These are phyloP conservation scores for Fraxinus anomala DNA, from an alignment of 257 asterid genomes.

Conservation along the genomic window DNA sequence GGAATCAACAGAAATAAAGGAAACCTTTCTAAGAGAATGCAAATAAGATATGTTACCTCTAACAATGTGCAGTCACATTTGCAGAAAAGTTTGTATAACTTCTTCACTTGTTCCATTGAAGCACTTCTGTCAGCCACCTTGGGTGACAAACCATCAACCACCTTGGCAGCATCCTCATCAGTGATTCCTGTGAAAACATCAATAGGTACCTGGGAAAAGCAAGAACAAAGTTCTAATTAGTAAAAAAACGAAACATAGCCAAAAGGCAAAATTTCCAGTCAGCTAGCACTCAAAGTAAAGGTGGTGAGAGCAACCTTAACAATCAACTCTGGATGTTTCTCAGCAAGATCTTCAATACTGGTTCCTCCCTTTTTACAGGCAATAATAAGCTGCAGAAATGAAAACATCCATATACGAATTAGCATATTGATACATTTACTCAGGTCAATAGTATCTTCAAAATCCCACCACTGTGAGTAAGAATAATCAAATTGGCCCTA, in stretches of 20 bases:
- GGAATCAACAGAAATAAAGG: not conserved
- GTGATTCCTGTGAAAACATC: slow-evolving; percentile 94
- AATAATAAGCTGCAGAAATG: slow-evolving; percentile 72
- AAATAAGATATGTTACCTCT: slow-evolving; percentile 56
- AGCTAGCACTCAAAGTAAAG: slow-evolving; percentile 15
- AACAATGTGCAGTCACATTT: slow-evolving; percentile 89
- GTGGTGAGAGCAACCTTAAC: slow-evolving; percentile 58
- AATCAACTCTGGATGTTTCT: slow-evolving; percentile 91
- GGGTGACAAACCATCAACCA: slow-evolving; percentile 93
- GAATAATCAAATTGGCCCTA: not conserved
- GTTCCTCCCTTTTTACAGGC: slow-evolving; percentile 98
- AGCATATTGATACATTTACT: slow-evolving; percentile 4
- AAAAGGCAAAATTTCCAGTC: not conserved
- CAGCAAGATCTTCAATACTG: slow-evolving; percentile 98
- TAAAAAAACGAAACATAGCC: slow-evolving; percentile 13
- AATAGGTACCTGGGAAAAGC: slow-evolving; percentile 68
- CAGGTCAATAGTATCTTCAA: not conserved
- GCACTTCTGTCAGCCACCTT: slow-evolving; percentile 82
- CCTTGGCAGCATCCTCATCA: slow-evolving; percentile 97
- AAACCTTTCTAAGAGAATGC: not conserved
- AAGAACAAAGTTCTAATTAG: slow-evolving; percentile 10
- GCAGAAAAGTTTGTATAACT: slow-evolving; percentile 89
- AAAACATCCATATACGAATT: slow-evolving; percentile 7
- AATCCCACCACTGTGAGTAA: not conserved
- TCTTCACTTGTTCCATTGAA: slow-evolving; percentile 96